Base-by-base conservation (phyloP, 2,329 filamentous ascomycete species). In the Ceratocystis lukuohia region DNA sequence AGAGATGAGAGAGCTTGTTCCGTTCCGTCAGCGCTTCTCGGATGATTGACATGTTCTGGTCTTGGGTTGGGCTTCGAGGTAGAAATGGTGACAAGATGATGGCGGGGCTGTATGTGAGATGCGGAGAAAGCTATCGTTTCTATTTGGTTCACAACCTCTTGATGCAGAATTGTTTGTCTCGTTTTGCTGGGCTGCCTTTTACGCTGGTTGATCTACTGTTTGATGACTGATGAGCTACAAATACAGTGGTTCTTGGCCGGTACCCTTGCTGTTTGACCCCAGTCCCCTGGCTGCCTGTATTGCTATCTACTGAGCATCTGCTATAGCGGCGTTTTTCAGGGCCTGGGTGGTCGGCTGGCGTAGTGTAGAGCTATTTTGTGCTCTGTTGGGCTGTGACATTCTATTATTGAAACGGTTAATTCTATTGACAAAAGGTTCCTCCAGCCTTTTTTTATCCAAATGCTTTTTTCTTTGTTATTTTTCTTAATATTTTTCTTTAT, bases 401-500 rank as follows among this genome's bases (percentile, higher is more conserved):
- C 20, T n/a, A n/a, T 50, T 50, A 25, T n/a, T 25, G n/a, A n/a
- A 8, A 20, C 48, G n/a, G n/a, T 12, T 25, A 53, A 25, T 25
- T 53, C n/a, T 20, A 53, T 4, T 20, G 20, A 48, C 46, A 48
- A 48, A 48, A n/a, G 20, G 46, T 8, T 53, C 10, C 37, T 41
- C 48, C 48, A 53, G 48, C 48, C 48, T 53, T 53, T 53, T 25
- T 53, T 53, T 53, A 33, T 37, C 37, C 22, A 25, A 10, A 4
- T 46, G 22, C 45, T 48, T 25, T 48, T 41, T 66, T 53, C 65
- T 46, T 64, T 22, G 17, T 28, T 64, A n/a, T 5, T 50, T 4
- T 63, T 20, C 46, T 44, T 37, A 45, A 22, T 15, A 37, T 20
- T 62, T 56, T 53, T 57, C 44, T 65, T 20, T 64, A 22, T 56